These are phyloP conservation scores for Hysterangium stoloniferum DNA, from an alignment of 768 basidiomycete species.

Conservation along the genomic window DNA sequence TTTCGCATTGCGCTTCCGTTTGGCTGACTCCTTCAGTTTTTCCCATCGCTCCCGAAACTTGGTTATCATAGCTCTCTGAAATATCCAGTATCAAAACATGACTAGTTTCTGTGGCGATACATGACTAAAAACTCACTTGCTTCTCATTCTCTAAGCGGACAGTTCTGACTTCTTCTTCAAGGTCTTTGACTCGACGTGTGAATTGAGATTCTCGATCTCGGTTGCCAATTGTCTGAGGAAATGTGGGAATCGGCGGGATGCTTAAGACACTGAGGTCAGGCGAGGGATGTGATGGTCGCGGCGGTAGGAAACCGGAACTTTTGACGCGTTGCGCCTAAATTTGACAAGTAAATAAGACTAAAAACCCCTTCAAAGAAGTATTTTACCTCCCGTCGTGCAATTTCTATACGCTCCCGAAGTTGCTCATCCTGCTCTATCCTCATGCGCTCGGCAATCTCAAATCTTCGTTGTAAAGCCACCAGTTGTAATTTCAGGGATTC, in stretches of 20 bases:
- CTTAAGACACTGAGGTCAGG: conserved; percentile 40
- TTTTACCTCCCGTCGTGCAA: conserved; percentile 57
- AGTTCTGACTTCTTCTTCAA: conserved; percentile 68
- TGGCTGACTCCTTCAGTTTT: conserved; percentile 82
- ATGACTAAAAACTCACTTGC: conserved; percentile 45
- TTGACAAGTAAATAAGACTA: background rate
- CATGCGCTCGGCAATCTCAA: conserved; percentile 54
- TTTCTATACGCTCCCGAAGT: conserved; percentile 72
- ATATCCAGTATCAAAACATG: conserved; percentile 11
- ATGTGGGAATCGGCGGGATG: conserved; percentile 39
- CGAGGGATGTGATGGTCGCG: background rate
- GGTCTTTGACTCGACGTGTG: conserved; percentile 52
- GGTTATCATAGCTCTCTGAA: conserved; percentile 72
- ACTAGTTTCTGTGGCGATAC: background rate
- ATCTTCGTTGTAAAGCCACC: conserved; percentile 45
- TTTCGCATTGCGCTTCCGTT: conserved; percentile 74
- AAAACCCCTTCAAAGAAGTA: background rate
- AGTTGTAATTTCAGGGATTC: conserved; percentile 51
- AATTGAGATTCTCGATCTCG: conserved; percentile 46
- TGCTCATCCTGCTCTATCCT: conserved; percentile 75
- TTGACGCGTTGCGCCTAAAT: conserved; percentile 12
- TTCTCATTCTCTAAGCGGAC: conserved; percentile 72
- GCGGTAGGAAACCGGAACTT: conserved; percentile 6
- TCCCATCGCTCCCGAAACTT: conserved; percentile 86
- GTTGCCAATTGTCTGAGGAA: conserved; percentile 42